phyloP scores from a whole-genome alignment of 805 yeast genomes.

The Candida palmyrensis region DNA sequence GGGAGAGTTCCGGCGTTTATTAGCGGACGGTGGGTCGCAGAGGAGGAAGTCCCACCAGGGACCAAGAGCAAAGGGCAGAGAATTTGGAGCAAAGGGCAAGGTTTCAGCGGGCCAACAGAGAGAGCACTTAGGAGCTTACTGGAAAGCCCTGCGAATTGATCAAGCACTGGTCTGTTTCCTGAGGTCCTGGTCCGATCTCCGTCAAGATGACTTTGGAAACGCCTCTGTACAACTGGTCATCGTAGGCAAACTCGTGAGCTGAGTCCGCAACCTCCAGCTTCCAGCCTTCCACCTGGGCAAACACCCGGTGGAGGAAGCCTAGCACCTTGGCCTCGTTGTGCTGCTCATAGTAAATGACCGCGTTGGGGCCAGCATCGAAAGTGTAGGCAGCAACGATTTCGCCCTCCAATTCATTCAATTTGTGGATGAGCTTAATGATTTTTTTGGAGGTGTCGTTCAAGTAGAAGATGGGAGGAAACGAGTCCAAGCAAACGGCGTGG shows the following conservation, averaged over 20 bases:
- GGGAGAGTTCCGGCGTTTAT: too few species aligned
- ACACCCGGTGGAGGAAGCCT: slow-evolving; percentile 59
- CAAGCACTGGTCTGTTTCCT: slow-evolving; percentile 49
- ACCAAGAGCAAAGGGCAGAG: too few species aligned
- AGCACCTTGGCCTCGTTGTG: slow-evolving; percentile 71
- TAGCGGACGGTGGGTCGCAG: too few species aligned
- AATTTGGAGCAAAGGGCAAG: too few species aligned
- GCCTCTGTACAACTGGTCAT: slow-evolving; percentile 55
- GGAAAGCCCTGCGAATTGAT: slow-evolving; percentile 61
- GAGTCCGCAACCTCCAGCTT: slow-evolving; percentile 21
- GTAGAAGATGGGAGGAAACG: slow-evolving; percentile 93
- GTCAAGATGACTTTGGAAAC: slow-evolving; percentile 84
- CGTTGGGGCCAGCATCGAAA: slow-evolving; percentile 99
- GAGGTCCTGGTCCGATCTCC: slow-evolving; percentile 85
- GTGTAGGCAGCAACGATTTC: slow-evolving; percentile 88
- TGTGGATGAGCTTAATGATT: slow-evolving; percentile 72
- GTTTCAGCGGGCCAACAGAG: too few species aligned
- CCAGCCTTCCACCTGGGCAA: slow-evolving; percentile 69
- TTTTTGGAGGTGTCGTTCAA: slow-evolving; percentile 86
- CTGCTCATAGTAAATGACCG: slow-evolving; percentile 84
- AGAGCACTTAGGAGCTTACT: slow-evolving; percentile 17
- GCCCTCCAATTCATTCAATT: slow-evolving; percentile 64
- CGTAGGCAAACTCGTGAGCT: slow-evolving; percentile 33
- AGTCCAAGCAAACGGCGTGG: slow-evolving; percentile 96
- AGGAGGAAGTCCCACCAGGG: too few species aligned